Conservation (phyloP, 1,139 yeast species). For the Geotrichum reessii region DNA sequence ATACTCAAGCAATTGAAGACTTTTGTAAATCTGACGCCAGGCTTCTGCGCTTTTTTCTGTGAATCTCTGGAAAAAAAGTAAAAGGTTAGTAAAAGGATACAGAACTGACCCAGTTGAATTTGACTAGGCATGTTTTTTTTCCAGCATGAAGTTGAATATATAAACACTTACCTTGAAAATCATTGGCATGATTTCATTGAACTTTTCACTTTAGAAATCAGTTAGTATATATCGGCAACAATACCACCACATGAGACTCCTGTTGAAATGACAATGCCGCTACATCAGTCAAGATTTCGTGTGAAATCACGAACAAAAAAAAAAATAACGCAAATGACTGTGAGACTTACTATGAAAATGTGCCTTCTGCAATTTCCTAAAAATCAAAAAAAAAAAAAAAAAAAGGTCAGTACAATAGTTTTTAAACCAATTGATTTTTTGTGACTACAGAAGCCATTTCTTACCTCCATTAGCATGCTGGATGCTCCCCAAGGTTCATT, state of each 20-base stretch:
- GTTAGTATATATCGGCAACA: neutral
- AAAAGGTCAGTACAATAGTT: neutral
- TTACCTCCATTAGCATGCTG: constrained; percentile 67
- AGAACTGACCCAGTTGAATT: neutral
- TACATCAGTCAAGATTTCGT: neutral
- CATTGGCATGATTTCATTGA: constrained; percentile 43
- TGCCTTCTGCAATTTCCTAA: constrained; percentile 85
- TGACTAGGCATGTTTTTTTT: neutral
- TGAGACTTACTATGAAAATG: constrained; percentile 58
- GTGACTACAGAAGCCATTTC: constrained; percentile 8
- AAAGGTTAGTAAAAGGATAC: neutral
- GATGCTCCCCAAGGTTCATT: constrained; percentile 99
- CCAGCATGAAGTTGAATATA: no score
- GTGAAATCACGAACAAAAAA: neutral
- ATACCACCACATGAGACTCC: neutral
- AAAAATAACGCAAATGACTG: neutral
- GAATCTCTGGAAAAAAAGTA: constrained; percentile 45
- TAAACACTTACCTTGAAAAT: constrained; percentile 27
- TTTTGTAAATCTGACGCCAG: constrained; percentile 96
- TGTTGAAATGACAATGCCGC: neutral
- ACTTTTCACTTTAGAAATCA: constrained; percentile 33
- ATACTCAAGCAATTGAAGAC: constrained; percentile 84
- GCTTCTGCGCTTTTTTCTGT: constrained; percentile 93
- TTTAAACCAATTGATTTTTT: neutral
- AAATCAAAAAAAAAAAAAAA: no score